Evolutionary conservation across 768 basidiomycete species (phyloP).

Genomic region (Psilocybe subaeruginosa): DNA sequence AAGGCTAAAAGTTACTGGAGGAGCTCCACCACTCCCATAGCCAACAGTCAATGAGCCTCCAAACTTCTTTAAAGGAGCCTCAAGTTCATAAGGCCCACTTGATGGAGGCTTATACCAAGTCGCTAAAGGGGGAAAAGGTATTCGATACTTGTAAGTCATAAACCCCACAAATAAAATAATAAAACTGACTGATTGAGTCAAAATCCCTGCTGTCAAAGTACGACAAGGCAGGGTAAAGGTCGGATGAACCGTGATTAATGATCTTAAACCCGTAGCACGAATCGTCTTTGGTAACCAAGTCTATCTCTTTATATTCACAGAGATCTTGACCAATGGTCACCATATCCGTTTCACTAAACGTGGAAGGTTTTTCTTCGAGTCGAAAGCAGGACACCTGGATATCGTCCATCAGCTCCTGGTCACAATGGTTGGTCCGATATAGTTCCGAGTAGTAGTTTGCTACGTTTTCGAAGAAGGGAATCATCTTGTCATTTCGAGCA

Average conservation of each 20-base stretch:
- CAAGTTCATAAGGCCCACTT: constrained; percentile 1
- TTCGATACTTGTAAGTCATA: neutral
- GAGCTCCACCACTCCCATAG: constrained; percentile 7
- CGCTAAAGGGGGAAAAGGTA: neutral
- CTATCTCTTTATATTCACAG: neutral
- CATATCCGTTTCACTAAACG: constrained; percentile 18
- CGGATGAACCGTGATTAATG: neutral
- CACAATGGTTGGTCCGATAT: neutral
- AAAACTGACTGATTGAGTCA: neutral
- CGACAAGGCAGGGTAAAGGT: neutral
- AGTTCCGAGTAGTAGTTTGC: neutral
- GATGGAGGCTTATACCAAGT: neutral
- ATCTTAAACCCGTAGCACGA: neutral
- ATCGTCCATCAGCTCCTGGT: neutral
- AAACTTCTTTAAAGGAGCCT: neutral
- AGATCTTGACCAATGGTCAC: neutral
- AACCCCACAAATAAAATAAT: no score
- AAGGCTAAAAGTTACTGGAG: constrained; percentile 1
- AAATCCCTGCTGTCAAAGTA: constrained; percentile 1
- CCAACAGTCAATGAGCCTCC: constrained; percentile 4
- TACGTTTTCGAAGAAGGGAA: neutral
- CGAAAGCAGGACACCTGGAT: neutral
- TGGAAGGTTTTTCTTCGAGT: neutral
- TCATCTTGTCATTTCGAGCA: neutral
- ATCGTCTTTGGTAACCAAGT: neutral